Percentiles rank a stretch among this genome's conserved stretches.
phyloP scores from a whole-genome alignment of 176 grass and related monocot genomes.

The Ensete ventricosum region DNA sequence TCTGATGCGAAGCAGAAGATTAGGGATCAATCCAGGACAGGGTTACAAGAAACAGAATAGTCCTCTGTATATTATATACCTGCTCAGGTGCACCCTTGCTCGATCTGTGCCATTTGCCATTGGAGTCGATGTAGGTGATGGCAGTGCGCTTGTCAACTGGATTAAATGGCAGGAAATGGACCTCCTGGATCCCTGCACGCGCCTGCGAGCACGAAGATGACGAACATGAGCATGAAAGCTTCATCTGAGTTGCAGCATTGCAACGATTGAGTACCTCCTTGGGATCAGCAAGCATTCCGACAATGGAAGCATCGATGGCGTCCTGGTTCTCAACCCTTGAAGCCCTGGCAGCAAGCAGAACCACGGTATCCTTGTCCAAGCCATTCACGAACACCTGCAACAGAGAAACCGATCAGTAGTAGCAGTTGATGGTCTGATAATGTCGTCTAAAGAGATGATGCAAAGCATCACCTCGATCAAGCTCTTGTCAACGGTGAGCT shows the following conservation, averaged over 20 bases:
- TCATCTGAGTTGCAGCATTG: not conserved
- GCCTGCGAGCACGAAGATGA: not conserved
- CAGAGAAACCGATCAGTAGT: too few species aligned
- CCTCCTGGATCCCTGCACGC: conserved; percentile 1
- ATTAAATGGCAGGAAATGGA: conserved; percentile 17
- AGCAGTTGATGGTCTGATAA: too few species aligned
- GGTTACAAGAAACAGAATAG: not conserved
- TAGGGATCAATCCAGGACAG: not conserved
- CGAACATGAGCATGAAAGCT: not conserved
- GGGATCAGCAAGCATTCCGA: conserved; percentile 6
- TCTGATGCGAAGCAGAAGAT: not conserved
- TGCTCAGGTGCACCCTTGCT: conserved; percentile 18
- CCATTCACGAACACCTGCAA: not conserved
- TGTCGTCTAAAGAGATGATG: too few species aligned
- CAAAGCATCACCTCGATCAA: not conserved
- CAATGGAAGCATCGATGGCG: conserved; percentile 16
- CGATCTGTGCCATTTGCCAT: conserved; percentile 4
- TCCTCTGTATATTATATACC: not conserved
- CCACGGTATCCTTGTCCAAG: not conserved
- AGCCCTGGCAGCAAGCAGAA: conserved; percentile 8
- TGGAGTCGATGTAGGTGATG: conserved; percentile 8
- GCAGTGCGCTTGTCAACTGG: conserved; percentile 20
- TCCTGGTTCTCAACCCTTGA: conserved; percentile 14
- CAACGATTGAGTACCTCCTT: not conserved
- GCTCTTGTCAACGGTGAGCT: conserved; percentile 9